These are phyloP conservation scores for Thelonectria discophora DNA, from an alignment of 2,329 filamentous ascomycete species.

Conservation along the genomic window DNA sequence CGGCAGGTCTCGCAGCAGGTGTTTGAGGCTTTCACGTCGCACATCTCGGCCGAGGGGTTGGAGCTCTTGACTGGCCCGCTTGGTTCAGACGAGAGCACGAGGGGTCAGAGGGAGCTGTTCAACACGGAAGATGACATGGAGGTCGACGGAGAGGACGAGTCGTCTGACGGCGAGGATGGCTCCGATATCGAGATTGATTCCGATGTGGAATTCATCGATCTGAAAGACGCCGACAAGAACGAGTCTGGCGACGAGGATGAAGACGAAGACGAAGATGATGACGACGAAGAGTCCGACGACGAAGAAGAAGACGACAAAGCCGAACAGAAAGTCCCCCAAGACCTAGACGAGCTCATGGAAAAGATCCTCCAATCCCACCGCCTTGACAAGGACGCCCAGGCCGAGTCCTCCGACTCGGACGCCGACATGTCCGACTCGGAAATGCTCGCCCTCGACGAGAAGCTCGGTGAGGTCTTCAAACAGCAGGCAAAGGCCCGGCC, in stretches of 20 bases:
- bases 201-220: constrained; percentile 61
- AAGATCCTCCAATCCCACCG: constrained; percentile 78
- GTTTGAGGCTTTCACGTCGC: constrained; percentile 81
- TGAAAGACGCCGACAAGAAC: constrained; percentile 53
- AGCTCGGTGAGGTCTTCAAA: constrained; percentile 86
- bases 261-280: constrained; percentile 49
- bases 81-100: constrained; percentile 78
- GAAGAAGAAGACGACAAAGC: constrained; percentile 52
- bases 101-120: constrained; percentile 88
- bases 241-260: constrained; percentile 55
- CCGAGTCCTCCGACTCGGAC: constrained; percentile 67
- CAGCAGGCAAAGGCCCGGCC: constrained; percentile 71
- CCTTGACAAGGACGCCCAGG: constrained; percentile 66
- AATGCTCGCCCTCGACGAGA: constrained; percentile 88
- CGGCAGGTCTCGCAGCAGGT: constrained; percentile 88
- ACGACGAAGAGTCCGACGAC: constrained; percentile 56
- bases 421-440: constrained; percentile 94
- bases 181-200: constrained; percentile 58
- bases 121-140: constrained; percentile 70
- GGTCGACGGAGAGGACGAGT: constrained; percentile 50
- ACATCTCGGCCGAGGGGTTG: constrained; percentile 78
- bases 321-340: constrained; percentile 55
- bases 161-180: constrained; percentile 53
- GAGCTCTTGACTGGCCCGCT: constrained; percentile 74
- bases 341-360: constrained; percentile 78